phyloP scores from a whole-genome alignment of 495 filamentous ascomycete genomes.

The Neurospora tetraspora region DNA sequence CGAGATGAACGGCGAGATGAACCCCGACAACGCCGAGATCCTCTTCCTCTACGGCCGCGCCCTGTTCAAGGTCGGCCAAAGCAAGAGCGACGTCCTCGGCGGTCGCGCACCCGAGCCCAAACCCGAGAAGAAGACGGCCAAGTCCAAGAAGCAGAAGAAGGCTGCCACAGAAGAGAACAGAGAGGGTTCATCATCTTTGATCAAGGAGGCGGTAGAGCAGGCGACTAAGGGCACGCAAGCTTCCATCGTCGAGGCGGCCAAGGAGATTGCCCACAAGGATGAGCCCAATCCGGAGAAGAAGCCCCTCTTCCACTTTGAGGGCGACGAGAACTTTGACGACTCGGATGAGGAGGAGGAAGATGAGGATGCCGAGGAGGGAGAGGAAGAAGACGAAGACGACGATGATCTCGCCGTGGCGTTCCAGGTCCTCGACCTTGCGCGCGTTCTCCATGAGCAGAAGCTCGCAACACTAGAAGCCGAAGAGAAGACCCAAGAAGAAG shows the following conservation, averaged over 20 bases:
- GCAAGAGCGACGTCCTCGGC: slow-evolving; percentile 89
- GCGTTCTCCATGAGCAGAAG: slow-evolving; percentile 58
- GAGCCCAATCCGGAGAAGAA: slow-evolving; percentile 38
- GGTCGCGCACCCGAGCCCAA: slow-evolving; percentile 56
- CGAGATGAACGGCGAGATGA: slow-evolving; percentile 84
- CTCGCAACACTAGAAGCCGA: slow-evolving; percentile 29
- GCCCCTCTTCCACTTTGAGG: slow-evolving; percentile 81
- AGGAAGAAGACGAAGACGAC: slow-evolving; percentile 63
- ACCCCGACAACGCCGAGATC: slow-evolving; percentile 79
- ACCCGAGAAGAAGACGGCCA: slow-evolving; percentile 27
- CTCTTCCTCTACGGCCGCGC: slow-evolving; percentile 89
- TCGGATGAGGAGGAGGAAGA: slow-evolving; percentile 65
- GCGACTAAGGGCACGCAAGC: slow-evolving; percentile 35
- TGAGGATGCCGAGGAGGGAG: slow-evolving; percentile 31
- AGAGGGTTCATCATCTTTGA: slow-evolving; percentile 23
- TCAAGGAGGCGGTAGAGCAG: slow-evolving; percentile 41
- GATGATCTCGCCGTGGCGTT: slow-evolving; percentile 87
- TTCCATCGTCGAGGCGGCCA: slow-evolving; percentile 24
- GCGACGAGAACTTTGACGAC: slow-evolving; percentile 87
- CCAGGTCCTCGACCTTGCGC: slow-evolving; percentile 83
- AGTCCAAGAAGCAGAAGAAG: slow-evolving; percentile 16
- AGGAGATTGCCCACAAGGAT: slow-evolving; percentile 28
- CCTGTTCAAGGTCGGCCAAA: slow-evolving; percentile 84
- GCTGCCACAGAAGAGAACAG: slow-evolving; percentile 18
- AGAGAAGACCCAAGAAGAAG: slow-evolving; percentile 31